Evolutionary conservation across 2,329 filamentous ascomycete genomes (phyloP), one percentile per base, ranked within the genome.

Genomic region (Alternaria panax): DNA sequence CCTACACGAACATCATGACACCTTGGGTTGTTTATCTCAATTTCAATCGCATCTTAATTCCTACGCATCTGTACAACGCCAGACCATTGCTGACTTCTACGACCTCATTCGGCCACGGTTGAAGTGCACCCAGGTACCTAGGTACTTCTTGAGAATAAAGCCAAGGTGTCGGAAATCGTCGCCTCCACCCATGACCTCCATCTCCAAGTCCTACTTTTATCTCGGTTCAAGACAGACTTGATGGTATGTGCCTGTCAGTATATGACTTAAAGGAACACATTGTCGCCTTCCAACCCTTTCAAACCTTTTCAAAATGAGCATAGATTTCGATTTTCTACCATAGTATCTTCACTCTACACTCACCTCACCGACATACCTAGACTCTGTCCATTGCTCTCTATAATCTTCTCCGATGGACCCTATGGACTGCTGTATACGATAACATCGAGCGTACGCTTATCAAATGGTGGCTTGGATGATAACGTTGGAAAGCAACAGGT

Each of bases 351-450:
- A 8, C 7, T 9, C 1, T 50, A 20, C 9, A 47, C 63, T 56
- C 67, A 85, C 84, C 77, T 87, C 83, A 22, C 78, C 73, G 7
- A 86, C 73, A 64, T 87, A 87, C 24, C 72, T 73, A n/a, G n/a
- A n/a, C n/a, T n/a, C n/a, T n/a, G n/a, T 5, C 77, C 69, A 7
- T 80, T 84, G 64, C 85, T 85, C 0, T 81, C 73, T 34, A 75
- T 64, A 0, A 85, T 83, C 32, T 84, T 80, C 7, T 80, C 76
- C 0, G 83, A 84, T 2, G 84, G 85, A 59, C 75, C 81, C 84
- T 84, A 86, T 0, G 80, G 81, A 61, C 80, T 84, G 2, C 85
- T 84, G 65, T 84, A 78, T 30, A 87, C 83, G 81, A 87, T 85
- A 45, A 82, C 83, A 71, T 87, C 84, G 3, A 87, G 73, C 1